These are phyloP conservation scores for Clavispora fructus DNA, from an alignment of 805 yeast species.

Conservation along the genomic window DNA sequence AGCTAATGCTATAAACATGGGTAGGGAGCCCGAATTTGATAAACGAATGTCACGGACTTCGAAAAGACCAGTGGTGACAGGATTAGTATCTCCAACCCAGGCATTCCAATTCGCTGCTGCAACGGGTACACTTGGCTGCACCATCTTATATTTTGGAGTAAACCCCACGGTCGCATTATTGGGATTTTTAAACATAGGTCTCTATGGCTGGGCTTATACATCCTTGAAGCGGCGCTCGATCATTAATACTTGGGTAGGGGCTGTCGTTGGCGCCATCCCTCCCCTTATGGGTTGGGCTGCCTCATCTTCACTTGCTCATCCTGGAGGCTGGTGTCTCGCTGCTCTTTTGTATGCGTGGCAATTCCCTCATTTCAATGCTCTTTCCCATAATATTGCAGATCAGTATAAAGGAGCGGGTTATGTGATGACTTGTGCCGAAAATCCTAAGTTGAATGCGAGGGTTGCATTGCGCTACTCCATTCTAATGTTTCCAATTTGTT, in stretches of 20 bases:
- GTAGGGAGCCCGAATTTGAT: conserved; percentile 89
- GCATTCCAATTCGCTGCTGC: conserved; percentile 77
- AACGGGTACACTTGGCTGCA: conserved; percentile 67
- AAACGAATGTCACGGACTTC: conserved; percentile 82
- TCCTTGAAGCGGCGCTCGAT: conserved; percentile 82
- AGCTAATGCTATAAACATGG: conserved; percentile 97
- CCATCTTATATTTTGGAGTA: conserved; percentile 70
- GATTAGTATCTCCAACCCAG: conserved; percentile 65
- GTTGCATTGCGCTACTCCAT: conserved; percentile 87
- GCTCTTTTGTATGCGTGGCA: conserved; percentile 94
- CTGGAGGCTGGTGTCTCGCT: conserved; percentile 95
- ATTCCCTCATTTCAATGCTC: conserved; percentile 93
- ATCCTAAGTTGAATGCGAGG: conserved; percentile 87
- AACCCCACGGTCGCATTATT: conserved; percentile 77
- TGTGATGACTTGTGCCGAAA: conserved; percentile 93
- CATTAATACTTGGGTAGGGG: conserved; percentile 96
- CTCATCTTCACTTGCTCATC: conserved; percentile 70
- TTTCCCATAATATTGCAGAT: conserved; percentile 79
- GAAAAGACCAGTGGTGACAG: conserved; percentile 85
- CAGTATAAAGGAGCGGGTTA: conserved; percentile 93
- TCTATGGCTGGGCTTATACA: conserved; percentile 89
- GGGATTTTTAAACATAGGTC: conserved; percentile 74
- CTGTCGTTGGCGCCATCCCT: conserved; percentile 97
- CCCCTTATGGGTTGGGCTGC: conserved; percentile 99
- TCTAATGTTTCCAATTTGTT: conserved; percentile 91